Percentiles rank a stretch among this genome's conserved stretches.
Evolutionary conservation across 2,329 filamentous ascomycete species (phyloP).

Genomic region (Mariannaea sp.): DNA sequence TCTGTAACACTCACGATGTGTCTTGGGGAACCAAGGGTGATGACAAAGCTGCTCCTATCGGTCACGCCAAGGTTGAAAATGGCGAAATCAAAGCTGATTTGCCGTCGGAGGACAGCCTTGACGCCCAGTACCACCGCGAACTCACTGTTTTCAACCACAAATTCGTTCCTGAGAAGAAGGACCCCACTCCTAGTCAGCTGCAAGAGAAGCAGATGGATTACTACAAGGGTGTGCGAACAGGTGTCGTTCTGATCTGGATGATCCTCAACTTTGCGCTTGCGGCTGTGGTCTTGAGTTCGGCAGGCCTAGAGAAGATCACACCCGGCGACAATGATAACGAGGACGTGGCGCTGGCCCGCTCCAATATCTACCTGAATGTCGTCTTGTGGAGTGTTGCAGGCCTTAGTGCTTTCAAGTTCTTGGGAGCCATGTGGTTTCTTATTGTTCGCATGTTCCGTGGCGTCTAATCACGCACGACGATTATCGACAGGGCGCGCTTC

Average conservation of each 20-base stretch:
- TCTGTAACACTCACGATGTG: constrained; percentile 98
- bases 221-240: constrained; percentile 92
- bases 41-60: constrained; percentile 87
- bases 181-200: constrained; percentile 57
- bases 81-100: constrained; percentile 83
- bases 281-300: constrained; percentile 84
- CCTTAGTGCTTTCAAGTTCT: constrained; percentile 82
- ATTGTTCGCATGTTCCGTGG: constrained; percentile 83
- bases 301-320: constrained; percentile 74
- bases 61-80: constrained; percentile 84
- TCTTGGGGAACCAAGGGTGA: constrained; percentile 99
- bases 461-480: constrained; percentile 50
- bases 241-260: constrained; percentile 95
- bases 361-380: constrained; percentile 83
- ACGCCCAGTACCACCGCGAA: constrained; percentile 92
- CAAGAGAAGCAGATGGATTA: constrained; percentile 95
- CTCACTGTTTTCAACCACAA: constrained; percentile 75
- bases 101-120: constrained; percentile 91
- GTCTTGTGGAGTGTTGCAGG: constrained; percentile 89
- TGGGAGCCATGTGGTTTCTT: constrained; percentile 91
- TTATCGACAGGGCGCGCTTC: not conserved
- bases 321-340: constrained; percentile 43
- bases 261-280: constrained; percentile 90
- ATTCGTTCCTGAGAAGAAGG: constrained; percentile 71
- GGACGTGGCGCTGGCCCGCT: constrained; percentile 58